Percentiles rank a stretch among this genome's conserved stretches.
phyloP scores from a whole-genome alignment of 768 basidiomycete genomes.

The Panaeolus papilionaceus region DNA sequence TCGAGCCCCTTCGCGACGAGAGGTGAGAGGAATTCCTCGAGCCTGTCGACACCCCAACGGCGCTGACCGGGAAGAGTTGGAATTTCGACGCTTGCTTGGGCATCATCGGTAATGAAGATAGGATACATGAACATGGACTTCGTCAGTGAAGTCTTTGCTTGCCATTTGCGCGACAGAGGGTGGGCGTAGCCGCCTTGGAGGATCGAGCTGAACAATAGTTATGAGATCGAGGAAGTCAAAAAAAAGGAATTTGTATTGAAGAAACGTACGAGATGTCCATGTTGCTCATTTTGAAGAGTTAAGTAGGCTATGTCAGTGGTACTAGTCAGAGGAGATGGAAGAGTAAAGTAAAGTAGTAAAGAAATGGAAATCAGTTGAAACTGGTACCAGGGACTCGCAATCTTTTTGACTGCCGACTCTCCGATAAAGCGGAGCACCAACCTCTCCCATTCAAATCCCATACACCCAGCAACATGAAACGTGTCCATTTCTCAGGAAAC shows the following conservation, averaged over 20 bases:
- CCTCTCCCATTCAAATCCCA: background rate
- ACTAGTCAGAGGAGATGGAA: background rate
- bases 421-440: conserved; percentile 12
- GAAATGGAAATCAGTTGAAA: background rate
- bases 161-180: conserved; percentile 88
- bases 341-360: background rate
- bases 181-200: conserved; percentile 95
- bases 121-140: conserved; percentile 99
- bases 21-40: conserved; percentile 87
- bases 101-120: conserved; percentile 96
- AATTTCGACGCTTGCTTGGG: conserved; percentile 82
- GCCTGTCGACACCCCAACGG: conserved; percentile 93
- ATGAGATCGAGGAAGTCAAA: conserved; percentile 11
- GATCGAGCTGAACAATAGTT: conserved; percentile 55
- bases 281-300: conserved; percentile 4
- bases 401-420: conserved; percentile 8
- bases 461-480: background rate
- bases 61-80: conserved; percentile 83
- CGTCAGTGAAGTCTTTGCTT: conserved; percentile 77
- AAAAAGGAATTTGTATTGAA: background rate
- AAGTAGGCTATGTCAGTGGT: background rate
- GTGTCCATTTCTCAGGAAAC: conserved; percentile 10
- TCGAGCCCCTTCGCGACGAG: conserved; percentile 88
- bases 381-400: background rate
- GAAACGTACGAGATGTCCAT: conserved; percentile 34